phyloP scores from a whole-genome alignment of 768 basidiomycete species.

The Auricularia auricula-judae region DNA sequence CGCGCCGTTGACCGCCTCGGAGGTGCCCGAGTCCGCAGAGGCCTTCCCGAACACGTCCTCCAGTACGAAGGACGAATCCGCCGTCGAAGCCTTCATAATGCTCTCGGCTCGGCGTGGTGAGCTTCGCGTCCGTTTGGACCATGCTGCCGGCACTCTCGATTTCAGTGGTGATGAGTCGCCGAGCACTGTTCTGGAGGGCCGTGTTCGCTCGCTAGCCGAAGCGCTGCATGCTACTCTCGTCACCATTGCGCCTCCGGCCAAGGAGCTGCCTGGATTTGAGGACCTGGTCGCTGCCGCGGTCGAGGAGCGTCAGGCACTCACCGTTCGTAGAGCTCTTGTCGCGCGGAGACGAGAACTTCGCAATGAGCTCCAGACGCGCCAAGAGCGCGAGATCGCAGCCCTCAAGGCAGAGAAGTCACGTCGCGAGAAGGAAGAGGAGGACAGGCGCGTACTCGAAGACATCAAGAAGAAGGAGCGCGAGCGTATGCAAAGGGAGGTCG shows the following conservation, averaged over 20 bases:
- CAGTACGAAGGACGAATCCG: neutral
- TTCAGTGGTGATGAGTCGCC: conserved; percentile 73
- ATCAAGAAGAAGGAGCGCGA: conserved; percentile 43
- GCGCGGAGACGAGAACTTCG: conserved; percentile 78
- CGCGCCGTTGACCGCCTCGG: conserved; percentile 45
- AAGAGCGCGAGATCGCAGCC: conserved; percentile 82
- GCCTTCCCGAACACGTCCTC: neutral
- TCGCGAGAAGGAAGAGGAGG: conserved; percentile 61
- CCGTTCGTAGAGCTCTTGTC: conserved; percentile 67
- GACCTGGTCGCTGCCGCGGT: conserved; percentile 58
- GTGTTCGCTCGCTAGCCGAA: conserved; percentile 64
- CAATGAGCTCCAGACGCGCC: conserved; percentile 71
- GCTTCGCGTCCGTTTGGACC: conserved; percentile 78
- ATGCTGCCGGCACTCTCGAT: conserved; percentile 70
- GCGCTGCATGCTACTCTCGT: conserved; percentile 63
- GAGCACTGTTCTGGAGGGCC: conserved; percentile 61
- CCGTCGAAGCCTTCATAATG: conserved; percentile 84
- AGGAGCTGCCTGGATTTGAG: conserved; percentile 28
- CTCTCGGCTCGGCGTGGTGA: conserved; percentile 81
- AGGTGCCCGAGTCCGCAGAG: neutral
- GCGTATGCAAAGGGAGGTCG: conserved; percentile 38
- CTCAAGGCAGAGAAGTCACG: conserved; percentile 58
- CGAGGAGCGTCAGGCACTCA: conserved; percentile 66
- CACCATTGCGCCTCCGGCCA: conserved; percentile 35
- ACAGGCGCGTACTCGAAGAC: conserved; percentile 50